These are phyloP conservation scores for Forsythia viridissima DNA, from an alignment of 257 asterid genomes.

Conservation along the genomic window DNA sequence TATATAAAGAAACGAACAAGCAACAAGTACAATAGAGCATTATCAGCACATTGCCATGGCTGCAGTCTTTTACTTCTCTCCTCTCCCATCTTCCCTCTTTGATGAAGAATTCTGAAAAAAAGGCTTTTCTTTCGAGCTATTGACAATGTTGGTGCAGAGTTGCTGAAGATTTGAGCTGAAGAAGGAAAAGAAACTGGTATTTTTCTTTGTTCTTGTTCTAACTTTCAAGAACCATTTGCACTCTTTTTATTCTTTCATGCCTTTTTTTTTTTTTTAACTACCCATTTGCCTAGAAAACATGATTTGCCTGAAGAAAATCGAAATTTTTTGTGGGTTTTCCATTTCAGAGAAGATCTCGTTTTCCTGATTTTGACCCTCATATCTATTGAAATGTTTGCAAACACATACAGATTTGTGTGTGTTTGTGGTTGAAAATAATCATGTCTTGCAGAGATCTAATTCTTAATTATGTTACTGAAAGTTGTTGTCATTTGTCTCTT, in stretches of 20 bases:
- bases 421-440: background rate
- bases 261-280: background rate
- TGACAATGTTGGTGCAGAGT: slow-evolving; percentile 22
- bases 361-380: background rate
- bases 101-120: background rate
- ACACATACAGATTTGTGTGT: background rate
- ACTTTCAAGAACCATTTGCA: background rate
- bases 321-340: background rate
- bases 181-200: slow-evolving; percentile 12
- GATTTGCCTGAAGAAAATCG: background rate
- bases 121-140: slow-evolving; percentile 20
- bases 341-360: background rate
- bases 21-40: background rate
- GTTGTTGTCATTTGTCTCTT: too few species aligned
- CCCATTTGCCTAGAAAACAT: background rate
- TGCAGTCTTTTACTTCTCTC: too few species aligned
- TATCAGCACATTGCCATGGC: slow-evolving; percentile 14
- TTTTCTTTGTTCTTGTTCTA: slow-evolving; percentile 6
- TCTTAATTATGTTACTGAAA: slow-evolving; percentile 15
- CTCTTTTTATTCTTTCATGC: background rate
- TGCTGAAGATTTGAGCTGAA: slow-evolving; percentile 24
- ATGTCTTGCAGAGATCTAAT: background rate
- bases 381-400: background rate
- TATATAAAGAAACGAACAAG: background rate
- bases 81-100: background rate